Evolutionary conservation across 2,329 filamentous ascomycete species (phyloP).

Genomic region (Phialophora verrucosa): DNA sequence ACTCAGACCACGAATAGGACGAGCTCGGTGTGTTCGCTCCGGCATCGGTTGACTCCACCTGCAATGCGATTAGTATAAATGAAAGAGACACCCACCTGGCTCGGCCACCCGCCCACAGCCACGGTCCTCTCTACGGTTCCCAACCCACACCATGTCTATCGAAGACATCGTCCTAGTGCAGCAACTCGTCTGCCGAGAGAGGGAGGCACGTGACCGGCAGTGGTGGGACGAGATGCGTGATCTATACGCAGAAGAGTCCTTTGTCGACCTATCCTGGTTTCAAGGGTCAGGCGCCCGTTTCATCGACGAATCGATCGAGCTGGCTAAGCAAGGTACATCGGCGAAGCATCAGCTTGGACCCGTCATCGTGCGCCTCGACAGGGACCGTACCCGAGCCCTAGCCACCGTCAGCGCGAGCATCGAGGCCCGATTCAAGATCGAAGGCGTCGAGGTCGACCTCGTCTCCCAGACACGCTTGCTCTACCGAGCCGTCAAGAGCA

Average conservation of each 20-base stretch:
- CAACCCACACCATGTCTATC: neutral
- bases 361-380: neutral
- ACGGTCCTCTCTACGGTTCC: no score
- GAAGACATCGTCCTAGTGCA: conserved; percentile 11
- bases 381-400: neutral
- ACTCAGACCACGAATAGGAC: neutral
- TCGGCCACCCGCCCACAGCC: no score
- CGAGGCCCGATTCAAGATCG: conserved; percentile 1
- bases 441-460: neutral
- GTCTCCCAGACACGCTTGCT: conserved; percentile 4
- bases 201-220: conserved; percentile 10
- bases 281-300: conserved; percentile 3
- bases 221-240: conserved; percentile 18
- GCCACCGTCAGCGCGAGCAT: conserved; percentile 2
- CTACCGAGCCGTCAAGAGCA: conserved; percentile 8
- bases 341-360: neutral
- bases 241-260: conserved; percentile 10
- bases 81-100: no score
- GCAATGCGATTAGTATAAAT: no score
- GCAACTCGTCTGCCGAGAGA: conserved; percentile 11
- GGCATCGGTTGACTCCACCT: neutral
- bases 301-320: conserved; percentile 1
- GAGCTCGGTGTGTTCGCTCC: conserved; percentile 1
- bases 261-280: conserved; percentile 13
- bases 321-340: neutral